A percentile compares a stretch with the other conserved stretches of the same genome.
Conservation (phyloP, 2,329 filamentous ascomycete species). For the Apiospora kogelbergensis region DNA sequence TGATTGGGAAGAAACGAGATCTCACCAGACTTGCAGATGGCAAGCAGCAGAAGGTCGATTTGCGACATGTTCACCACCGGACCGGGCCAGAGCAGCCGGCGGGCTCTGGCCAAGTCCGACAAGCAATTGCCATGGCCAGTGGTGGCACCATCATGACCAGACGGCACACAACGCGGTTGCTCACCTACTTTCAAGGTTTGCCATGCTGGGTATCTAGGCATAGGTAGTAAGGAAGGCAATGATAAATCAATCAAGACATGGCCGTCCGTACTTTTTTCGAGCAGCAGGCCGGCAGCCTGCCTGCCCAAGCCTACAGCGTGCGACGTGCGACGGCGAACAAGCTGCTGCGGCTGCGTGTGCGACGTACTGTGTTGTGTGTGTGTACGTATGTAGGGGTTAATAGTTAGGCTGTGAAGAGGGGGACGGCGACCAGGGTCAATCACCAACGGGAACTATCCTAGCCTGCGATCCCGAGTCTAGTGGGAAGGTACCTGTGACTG, state of each 20-base stretch:
- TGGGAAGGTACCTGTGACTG: not conserved
- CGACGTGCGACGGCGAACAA: not conserved
- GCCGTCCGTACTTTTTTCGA: not conserved
- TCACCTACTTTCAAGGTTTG: not conserved
- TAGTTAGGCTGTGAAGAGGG: not conserved
- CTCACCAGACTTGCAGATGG: not conserved
- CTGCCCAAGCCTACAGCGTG: too few relatives aligned
- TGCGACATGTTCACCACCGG: not conserved
- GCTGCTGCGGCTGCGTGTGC: not conserved
- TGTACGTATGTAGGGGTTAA: not conserved
- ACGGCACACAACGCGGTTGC: not conserved
- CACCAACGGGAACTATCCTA: constrained; percentile 15
- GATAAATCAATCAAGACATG: too few relatives aligned
- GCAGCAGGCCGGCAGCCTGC: not conserved
- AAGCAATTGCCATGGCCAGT: constrained; percentile 1
- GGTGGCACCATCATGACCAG: constrained; percentile 7
- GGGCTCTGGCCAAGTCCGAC: constrained; percentile 4
- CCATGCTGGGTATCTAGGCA: not conserved
- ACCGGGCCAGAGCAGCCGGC: not conserved
- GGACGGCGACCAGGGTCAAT: not conserved
- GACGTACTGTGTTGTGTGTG: not conserved
- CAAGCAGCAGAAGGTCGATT: not conserved
- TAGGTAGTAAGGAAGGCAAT: not conserved
- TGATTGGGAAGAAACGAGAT: not conserved
- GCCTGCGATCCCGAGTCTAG: constrained; percentile 6